Evolutionary conservation across 306 rosid genomes (phyloP).

Genomic region (Cajanus cajan): DNA sequence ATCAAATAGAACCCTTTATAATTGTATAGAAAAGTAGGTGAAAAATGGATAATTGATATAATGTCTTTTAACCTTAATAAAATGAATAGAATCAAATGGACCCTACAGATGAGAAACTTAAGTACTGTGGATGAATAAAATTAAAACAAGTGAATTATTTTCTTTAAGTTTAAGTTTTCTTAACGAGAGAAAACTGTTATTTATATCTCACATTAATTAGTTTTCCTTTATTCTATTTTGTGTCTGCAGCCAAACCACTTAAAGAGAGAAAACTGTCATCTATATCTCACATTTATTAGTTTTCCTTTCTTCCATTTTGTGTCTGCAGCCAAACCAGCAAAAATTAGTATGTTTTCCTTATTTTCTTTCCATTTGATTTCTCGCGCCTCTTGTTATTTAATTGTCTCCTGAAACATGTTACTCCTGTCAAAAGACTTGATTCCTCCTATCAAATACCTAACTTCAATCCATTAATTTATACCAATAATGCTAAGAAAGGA

Average conservation of each 20-base stretch:
- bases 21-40: too few species aligned
- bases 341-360: background rate
- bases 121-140: background rate
- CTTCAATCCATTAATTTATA: background rate
- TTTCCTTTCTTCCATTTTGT: background rate
- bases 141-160: background rate
- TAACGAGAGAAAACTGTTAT: background rate
- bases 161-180: background rate
- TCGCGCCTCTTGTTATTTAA: background rate
- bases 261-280: background rate
- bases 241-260: too few species aligned
- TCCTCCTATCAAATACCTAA: background rate
- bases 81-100: background rate
- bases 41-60: too few species aligned
- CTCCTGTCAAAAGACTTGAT: background rate
- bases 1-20: too few species aligned
- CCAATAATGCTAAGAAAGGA: background rate
- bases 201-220: background rate
- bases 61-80: background rate
- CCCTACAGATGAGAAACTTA: background rate
- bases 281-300: background rate
- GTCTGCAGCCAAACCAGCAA: background rate
- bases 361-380: background rate
- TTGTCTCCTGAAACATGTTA: background rate
- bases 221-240: too few species aligned